Conservation (phyloP, 2,329 filamentous ascomycete species). For the Xylaria sp. region DNA sequence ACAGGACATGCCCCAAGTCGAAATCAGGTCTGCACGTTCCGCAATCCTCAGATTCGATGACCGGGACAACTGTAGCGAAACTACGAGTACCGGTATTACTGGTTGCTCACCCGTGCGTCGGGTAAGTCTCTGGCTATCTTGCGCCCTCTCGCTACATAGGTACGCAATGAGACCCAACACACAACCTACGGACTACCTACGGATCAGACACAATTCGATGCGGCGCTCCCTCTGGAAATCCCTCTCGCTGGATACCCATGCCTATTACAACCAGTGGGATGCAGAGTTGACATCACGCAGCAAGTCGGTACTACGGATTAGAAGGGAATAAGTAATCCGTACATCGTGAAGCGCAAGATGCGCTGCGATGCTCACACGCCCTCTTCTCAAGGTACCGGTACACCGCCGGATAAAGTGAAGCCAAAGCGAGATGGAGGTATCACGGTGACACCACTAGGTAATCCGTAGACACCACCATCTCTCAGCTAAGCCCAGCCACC, state of each 20-base stretch:
- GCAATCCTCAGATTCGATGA: background rate
- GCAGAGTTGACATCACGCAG: constrained; percentile 4
- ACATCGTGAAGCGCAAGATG: background rate
- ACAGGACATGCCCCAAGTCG: constrained; percentile 11
- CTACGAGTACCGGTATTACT: too few species aligned
- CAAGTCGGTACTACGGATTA: background rate
- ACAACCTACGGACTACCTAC: background rate
- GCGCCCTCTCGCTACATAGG: constrained; percentile 10
- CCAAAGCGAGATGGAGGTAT: constrained; percentile 1
- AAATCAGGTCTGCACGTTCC: too few species aligned
- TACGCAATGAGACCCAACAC: constrained; percentile 16
- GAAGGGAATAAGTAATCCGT: background rate
- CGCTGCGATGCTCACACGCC: constrained; percentile 1
- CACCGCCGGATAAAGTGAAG: constrained; percentile 16
- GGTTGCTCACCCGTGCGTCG: too few species aligned
- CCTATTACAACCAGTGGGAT: constrained; percentile 3
- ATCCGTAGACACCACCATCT: constrained; percentile 4
- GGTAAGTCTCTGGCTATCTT: constrained; percentile 3
- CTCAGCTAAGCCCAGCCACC: constrained; percentile 18
- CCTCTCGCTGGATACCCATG: background rate
- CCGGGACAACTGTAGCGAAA: background rate
- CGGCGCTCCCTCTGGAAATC: background rate
- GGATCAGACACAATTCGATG: background rate
- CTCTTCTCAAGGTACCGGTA: constrained; percentile 1
- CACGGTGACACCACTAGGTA: constrained; percentile 8